phyloP scores from a whole-genome alignment of 257 asterid genomes.

The Solanum neorickii region DNA sequence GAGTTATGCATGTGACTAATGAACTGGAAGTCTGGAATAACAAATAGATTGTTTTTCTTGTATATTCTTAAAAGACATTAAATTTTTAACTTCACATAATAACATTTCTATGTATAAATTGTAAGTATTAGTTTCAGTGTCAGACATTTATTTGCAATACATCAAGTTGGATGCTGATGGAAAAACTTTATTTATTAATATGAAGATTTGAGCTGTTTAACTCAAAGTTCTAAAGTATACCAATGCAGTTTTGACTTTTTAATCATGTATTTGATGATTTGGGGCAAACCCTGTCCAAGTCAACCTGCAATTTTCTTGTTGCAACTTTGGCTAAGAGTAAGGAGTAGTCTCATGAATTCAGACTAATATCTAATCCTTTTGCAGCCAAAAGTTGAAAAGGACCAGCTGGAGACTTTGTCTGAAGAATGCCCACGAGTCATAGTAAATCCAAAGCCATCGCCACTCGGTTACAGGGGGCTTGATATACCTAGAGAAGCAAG shows the following conservation, averaged over 20 bases:
- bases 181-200: neutral
- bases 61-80: neutral
- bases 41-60: neutral
- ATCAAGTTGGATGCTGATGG: neutral
- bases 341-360: neutral
- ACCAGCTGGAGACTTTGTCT: conserved; percentile 46
- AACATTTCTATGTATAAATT: neutral
- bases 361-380: neutral
- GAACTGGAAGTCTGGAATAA: neutral
- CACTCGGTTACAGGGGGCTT: conserved; percentile 49
- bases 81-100: neutral
- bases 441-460: conserved; percentile 69
- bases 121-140: neutral
- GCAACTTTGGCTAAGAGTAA: neutral
- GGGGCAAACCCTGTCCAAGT: neutral
- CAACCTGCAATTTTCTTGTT: neutral
- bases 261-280: neutral
- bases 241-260: neutral
- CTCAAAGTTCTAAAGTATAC: neutral
- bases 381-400: conserved; percentile 78
- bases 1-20: neutral
- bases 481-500: conserved; percentile 72
- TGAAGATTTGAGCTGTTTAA: neutral
- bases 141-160: neutral
- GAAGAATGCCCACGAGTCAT: conserved; percentile 70